Evolutionary conservation across 2,329 filamentous ascomycete species (phyloP).

Genomic region (Calonectria pseudoreteaudii): DNA sequence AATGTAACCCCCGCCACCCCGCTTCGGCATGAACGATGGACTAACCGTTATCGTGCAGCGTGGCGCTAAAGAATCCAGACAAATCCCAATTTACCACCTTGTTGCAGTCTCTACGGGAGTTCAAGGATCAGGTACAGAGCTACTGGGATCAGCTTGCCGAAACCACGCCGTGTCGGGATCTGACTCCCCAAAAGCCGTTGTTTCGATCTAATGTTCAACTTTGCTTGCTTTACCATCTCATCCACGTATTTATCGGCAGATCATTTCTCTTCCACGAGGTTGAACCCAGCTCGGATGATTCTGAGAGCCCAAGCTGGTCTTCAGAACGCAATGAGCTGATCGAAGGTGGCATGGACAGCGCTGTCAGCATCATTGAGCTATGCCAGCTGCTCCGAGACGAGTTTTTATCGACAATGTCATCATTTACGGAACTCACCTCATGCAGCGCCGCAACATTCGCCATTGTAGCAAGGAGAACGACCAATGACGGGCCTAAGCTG

Average conservation of each 20-base stretch:
- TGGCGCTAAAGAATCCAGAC: not conserved
- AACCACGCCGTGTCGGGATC: conserved; percentile 48
- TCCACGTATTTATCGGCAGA: conserved; percentile 64
- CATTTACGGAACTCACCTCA: not conserved
- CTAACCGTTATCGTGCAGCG: not conserved
- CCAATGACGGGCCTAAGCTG: not conserved
- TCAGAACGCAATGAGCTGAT: not conserved
- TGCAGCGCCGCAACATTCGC: not conserved
- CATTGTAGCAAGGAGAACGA: not conserved
- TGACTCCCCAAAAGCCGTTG: conserved; percentile 50
- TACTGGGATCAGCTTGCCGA: conserved; percentile 52
- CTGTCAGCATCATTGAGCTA: not conserved
- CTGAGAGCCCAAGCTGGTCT: not conserved
- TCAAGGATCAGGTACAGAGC: conserved; percentile 22
- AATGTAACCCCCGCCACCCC: not conserved
- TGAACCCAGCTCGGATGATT: not conserved
- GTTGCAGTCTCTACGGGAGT: not conserved
- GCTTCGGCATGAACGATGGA: not conserved
- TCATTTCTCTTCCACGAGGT: conserved; percentile 50
- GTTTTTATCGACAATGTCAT: not conserved
- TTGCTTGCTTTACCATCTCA: conserved; percentile 63
- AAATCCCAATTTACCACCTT: not conserved
- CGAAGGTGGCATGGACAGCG: not conserved
- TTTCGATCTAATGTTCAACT: conserved; percentile 63
- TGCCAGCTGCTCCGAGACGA: not conserved